Percentiles rank a stretch among this genome's conserved stretches.
These are phyloP conservation scores for Sugiyamaella floridensis DNA, from an alignment of 805 yeast species.

Conservation along the genomic window DNA sequence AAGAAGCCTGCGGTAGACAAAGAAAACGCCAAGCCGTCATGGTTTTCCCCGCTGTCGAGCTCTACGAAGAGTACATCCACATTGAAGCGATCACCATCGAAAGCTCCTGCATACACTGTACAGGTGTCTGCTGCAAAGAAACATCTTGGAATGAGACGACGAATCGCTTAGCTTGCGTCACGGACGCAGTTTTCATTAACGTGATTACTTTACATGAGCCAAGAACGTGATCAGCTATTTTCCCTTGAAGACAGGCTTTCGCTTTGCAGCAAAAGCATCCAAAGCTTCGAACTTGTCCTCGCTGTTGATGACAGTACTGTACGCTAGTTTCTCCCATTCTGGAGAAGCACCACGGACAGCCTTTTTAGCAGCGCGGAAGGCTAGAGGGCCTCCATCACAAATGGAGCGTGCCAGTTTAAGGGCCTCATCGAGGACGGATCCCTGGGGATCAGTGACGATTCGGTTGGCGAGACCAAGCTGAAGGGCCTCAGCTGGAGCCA, in stretches of 20 bases:
- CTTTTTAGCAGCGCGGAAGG: slow-evolving; percentile 25
- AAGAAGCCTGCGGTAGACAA: neutral
- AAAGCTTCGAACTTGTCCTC: slow-evolving; percentile 36
- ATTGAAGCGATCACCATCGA: neutral
- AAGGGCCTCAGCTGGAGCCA: slow-evolving; percentile 34
- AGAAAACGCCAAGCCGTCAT: neutral
- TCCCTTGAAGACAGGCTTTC: slow-evolving; percentile 29
- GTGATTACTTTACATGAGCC: too few relatives aligned
- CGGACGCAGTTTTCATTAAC: too few relatives aligned
- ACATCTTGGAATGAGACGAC: neutral
- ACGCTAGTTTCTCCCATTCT: slow-evolving; percentile 23
- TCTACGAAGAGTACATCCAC: too few relatives aligned
- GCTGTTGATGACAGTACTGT: slow-evolving; percentile 23
- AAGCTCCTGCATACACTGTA: neutral
- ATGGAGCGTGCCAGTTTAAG: slow-evolving; percentile 22
- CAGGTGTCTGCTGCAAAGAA: neutral
- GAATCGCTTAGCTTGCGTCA: neutral
- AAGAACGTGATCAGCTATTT: slow-evolving; percentile 11
- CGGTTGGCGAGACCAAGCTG: slow-evolving; percentile 33
- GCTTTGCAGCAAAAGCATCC: slow-evolving; percentile 34
- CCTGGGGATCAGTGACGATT: slow-evolving; percentile 7
- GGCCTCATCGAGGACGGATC: slow-evolving; percentile 16
- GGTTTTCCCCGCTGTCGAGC: too few relatives aligned
- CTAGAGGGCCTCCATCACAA: slow-evolving; percentile 28
- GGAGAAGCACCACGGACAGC: slow-evolving; percentile 25